Percentiles rank a stretch among this genome's conserved stretches.
These are phyloP conservation scores for Aspergillus floridensis DNA, from an alignment of 2,329 filamentous ascomycete species.

Conservation along the genomic window DNA sequence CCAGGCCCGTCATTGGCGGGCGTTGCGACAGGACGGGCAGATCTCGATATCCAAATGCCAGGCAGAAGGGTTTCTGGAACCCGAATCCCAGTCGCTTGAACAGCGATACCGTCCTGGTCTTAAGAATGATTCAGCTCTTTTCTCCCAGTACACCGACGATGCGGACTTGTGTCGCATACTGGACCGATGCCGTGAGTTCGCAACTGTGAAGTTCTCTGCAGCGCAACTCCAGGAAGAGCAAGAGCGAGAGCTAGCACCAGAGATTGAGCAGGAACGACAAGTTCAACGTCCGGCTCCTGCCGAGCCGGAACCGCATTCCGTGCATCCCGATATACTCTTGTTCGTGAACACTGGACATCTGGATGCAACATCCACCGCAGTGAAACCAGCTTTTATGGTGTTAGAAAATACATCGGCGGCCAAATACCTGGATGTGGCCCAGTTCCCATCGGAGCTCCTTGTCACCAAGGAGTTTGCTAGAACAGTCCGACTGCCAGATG, in stretches of 20 bases:
- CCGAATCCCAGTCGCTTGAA: slow-evolving; percentile 54
- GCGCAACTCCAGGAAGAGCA: slow-evolving; percentile 60
- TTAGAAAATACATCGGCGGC: slow-evolving; percentile 45
- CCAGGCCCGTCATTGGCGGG: slow-evolving; percentile 40
- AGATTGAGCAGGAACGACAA: slow-evolving; percentile 61
- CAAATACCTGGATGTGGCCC: slow-evolving; percentile 26
- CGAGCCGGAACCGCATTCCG: slow-evolving; percentile 39
- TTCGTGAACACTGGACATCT: slow-evolving; percentile 44
- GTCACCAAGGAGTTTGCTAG: slow-evolving; percentile 53
- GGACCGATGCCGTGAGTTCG: slow-evolving; percentile 37
- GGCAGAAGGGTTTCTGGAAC: slow-evolving; percentile 53
- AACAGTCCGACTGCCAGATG: slow-evolving; percentile 40
- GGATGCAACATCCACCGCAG: slow-evolving; percentile 29
- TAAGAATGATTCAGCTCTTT: background rate
- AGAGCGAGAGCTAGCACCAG: slow-evolving; percentile 64
- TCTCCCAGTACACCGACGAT: background rate
- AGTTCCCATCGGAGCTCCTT: slow-evolving; percentile 44
- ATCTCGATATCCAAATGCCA: slow-evolving; percentile 21
- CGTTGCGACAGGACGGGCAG: background rate
- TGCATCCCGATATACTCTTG: slow-evolving; percentile 45
- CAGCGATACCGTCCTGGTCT: slow-evolving; percentile 50
- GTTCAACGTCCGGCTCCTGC: slow-evolving; percentile 49
- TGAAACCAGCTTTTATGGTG: slow-evolving; percentile 47
- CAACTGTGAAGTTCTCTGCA: slow-evolving; percentile 28
- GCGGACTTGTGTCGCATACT: background rate